A percentile compares a stretch with the other conserved stretches of the same genome.
Evolutionary conservation across 2,329 filamentous ascomycete species (phyloP).

Genomic region (Fusarium xyrophilum): DNA sequence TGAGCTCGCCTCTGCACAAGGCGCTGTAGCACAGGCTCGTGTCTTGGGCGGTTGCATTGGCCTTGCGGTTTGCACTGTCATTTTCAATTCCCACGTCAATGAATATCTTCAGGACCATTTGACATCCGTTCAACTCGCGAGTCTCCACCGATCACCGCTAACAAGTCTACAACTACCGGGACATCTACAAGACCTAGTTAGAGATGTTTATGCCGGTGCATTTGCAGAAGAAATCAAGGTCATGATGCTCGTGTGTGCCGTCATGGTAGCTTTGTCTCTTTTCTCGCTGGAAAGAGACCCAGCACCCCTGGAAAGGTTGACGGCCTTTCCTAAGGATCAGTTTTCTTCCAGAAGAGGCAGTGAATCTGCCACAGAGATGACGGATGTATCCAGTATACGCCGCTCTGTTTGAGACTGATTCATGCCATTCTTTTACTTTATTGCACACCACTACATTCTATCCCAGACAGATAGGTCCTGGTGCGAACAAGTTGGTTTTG

Average conservation of each 20-base stretch:
- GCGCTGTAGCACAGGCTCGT: slow-evolving; percentile 65
- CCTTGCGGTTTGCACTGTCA: slow-evolving; percentile 64
- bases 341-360: slow-evolving; percentile 45
- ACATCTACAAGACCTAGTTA: slow-evolving; percentile 46
- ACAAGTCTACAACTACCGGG: slow-evolving; percentile 47
- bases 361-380: slow-evolving; percentile 50
- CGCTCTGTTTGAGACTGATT: slow-evolving; percentile 22
- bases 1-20: slow-evolving; percentile 65
- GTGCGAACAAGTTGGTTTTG: background rate
- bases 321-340: slow-evolving; percentile 40
- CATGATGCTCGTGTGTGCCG: slow-evolving; percentile 53
- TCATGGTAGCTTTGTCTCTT: slow-evolving; percentile 53
- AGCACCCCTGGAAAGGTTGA: slow-evolving; percentile 44
- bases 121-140: slow-evolving; percentile 48
- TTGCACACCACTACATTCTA: background rate
- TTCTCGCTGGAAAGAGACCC: slow-evolving; percentile 55
- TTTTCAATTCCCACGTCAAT: slow-evolving; percentile 59
- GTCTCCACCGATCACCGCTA: slow-evolving; percentile 54
- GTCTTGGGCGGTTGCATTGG: slow-evolving; percentile 67
- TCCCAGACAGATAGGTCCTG: background rate
- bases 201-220: slow-evolving; percentile 53
- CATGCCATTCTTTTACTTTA: background rate
- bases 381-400: slow-evolving; percentile 38
- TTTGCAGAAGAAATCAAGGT: slow-evolving; percentile 56
- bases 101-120: slow-evolving; percentile 48